Conservation (phyloP, 306 rosid genomes). For the Alnus rubra region DNA sequence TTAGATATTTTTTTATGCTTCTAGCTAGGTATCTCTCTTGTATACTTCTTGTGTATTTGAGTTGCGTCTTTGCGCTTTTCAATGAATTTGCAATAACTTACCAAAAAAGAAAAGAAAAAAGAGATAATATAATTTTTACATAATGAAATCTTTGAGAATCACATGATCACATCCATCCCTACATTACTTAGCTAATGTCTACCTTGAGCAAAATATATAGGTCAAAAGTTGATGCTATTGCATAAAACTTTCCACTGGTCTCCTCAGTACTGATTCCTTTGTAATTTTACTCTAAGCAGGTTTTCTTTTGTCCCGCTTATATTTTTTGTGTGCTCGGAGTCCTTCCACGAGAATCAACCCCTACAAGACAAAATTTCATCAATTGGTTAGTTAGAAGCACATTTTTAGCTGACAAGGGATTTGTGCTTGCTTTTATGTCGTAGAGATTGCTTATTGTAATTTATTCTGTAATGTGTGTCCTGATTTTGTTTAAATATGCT, state of each 20-base stretch:
- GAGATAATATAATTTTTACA: neutral
- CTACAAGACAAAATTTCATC: conserved; percentile 67
- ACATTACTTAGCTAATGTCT: neutral
- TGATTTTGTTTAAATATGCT: neutral
- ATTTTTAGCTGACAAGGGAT: conserved; percentile 3
- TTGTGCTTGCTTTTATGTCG: conserved; percentile 1
- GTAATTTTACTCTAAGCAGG: conserved; percentile 46
- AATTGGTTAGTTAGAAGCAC: conserved; percentile 63
- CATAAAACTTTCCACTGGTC: conserved; percentile 11
- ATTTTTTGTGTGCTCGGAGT: conserved; percentile 49
- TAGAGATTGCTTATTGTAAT: neutral
- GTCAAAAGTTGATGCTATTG: neutral
- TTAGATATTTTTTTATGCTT: no score
- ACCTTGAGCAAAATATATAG: neutral
- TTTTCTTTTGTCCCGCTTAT: conserved; percentile 69
- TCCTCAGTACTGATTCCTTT: conserved; percentile 11
- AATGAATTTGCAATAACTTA: no score
- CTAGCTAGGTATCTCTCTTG: no score
- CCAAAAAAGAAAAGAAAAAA: no score
- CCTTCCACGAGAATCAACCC: conserved; percentile 43
- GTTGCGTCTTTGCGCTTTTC: no score
- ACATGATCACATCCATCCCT: neutral
- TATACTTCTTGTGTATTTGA: no score
- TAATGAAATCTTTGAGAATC: conserved; percentile 10
- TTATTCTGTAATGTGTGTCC: neutral